phyloP scores from a whole-genome alignment of 2,329 filamentous ascomycete species.

The Diplodia mutila region DNA sequence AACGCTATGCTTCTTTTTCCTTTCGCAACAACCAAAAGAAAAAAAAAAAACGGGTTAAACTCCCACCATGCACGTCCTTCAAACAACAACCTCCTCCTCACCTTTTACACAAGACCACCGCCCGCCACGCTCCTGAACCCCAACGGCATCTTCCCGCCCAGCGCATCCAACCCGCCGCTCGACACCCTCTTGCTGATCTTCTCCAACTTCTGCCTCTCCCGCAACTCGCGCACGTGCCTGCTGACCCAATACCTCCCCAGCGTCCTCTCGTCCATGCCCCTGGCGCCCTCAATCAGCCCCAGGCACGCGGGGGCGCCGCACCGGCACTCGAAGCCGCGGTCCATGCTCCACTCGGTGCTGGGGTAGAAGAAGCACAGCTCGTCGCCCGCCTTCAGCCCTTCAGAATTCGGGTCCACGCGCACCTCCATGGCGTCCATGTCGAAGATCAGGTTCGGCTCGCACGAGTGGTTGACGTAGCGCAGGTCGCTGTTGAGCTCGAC shows the following conservation, averaged over 20 bases:
- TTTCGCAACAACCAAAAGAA: background rate
- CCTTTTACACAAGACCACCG: background rate
- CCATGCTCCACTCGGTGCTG: constrained; percentile 75
- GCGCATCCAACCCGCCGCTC: background rate
- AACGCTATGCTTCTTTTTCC: background rate
- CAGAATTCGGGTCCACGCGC: constrained; percentile 53
- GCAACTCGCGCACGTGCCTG: constrained; percentile 35
- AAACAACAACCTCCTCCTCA: too few relatives aligned
- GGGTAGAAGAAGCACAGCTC: constrained; percentile 70
- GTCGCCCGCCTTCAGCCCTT: constrained; percentile 43
- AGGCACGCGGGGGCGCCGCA: constrained; percentile 63
- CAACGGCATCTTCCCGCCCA: constrained; percentile 6
- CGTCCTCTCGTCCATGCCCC: constrained; percentile 59
- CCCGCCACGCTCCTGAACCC: constrained; percentile 21
- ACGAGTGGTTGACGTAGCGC: constrained; percentile 62
- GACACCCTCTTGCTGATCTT: constrained; percentile 5
- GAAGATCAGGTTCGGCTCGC: constrained; percentile 57
- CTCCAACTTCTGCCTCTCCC: constrained; percentile 23
- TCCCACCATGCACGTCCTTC: background rate
- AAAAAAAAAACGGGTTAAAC: background rate
- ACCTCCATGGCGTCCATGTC: constrained; percentile 57
- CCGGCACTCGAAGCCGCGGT: constrained; percentile 69
- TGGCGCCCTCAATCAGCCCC: constrained; percentile 66
- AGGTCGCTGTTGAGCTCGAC: constrained; percentile 62
- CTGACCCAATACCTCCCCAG: constrained; percentile 58